These are phyloP conservation scores for Penicillium roqueforti DNA, from an alignment of 495 filamentous ascomycete species.

Conservation along the genomic window DNA sequence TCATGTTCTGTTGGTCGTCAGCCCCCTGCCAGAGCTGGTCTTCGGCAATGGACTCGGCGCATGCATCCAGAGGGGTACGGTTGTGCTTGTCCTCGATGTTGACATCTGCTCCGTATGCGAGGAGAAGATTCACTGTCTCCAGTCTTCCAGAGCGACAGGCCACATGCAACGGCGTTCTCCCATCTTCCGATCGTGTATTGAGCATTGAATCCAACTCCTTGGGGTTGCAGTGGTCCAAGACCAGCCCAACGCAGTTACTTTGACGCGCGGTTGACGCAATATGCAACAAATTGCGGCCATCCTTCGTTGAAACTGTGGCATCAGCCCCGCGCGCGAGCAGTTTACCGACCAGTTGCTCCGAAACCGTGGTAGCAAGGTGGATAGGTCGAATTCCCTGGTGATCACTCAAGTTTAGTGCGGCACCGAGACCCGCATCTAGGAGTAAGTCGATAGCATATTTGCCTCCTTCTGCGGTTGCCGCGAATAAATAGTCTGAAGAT, in stretches of 20 bases:
- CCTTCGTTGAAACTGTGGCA: slow-evolving; percentile 18
- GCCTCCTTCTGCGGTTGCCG: neutral
- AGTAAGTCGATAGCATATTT: slow-evolving; percentile 12
- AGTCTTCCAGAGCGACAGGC: slow-evolving; percentile 35
- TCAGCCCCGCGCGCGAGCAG: slow-evolving; percentile 37
- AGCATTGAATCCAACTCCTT: slow-evolving; percentile 9
- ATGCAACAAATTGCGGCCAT: slow-evolving; percentile 36
- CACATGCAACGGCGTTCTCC: slow-evolving; percentile 28
- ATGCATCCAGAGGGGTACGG: slow-evolving; percentile 7
- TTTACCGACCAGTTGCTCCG: slow-evolving; percentile 24
- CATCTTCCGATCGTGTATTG: slow-evolving; percentile 14
- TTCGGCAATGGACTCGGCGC: slow-evolving; percentile 10
- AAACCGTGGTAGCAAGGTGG: slow-evolving; percentile 32
- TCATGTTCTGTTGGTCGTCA: slow-evolving; percentile 6
- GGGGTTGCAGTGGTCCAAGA: slow-evolving; percentile 25
- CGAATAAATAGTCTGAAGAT: slow-evolving; percentile 10
- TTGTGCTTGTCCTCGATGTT: slow-evolving; percentile 3
- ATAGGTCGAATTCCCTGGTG: slow-evolving; percentile 21
- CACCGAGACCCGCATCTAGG: slow-evolving; percentile 4
- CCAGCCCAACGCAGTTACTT: slow-evolving; percentile 34
- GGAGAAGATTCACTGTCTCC: slow-evolving; percentile 32
- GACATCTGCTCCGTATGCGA: slow-evolving; percentile 30
- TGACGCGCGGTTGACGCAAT: slow-evolving; percentile 33
- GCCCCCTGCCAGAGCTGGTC: slow-evolving; percentile 8
- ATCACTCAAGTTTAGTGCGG: slow-evolving; percentile 10